Evolutionary conservation across 2,329 filamentous ascomycete species (phyloP).

Genomic region (Metarhizium robertsii): DNA sequence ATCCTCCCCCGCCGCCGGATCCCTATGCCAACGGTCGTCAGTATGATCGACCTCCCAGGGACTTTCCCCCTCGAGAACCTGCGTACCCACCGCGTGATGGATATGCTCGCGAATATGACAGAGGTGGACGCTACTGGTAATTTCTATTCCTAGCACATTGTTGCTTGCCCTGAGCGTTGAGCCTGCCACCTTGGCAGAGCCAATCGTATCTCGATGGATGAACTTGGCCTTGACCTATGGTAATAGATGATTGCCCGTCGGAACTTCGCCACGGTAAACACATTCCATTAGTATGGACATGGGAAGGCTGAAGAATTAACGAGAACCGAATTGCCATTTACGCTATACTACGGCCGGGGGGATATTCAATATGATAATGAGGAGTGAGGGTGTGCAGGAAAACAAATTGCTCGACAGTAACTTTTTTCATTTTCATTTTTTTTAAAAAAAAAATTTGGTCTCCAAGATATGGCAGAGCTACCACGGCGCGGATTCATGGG

Average conservation of each 20-base stretch:
- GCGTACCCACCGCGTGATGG: conserved; percentile 29
- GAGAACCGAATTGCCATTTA: background rate
- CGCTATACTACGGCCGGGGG: background rate
- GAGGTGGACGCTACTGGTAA: conserved; percentile 43
- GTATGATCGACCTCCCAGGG: conserved; percentile 47
- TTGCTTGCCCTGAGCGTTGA: background rate
- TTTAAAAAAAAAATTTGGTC: background rate
- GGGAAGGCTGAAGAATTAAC: background rate
- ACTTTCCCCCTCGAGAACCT: conserved; percentile 36
- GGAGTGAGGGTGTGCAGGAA: background rate
- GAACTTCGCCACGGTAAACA: background rate
- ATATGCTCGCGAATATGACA: conserved; percentile 39
- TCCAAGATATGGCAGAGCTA: background rate
- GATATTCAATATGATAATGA: background rate
- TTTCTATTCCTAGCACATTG: conserved; percentile 14
- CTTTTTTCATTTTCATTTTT: background rate
- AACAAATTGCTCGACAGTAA: background rate
- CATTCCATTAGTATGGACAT: background rate
- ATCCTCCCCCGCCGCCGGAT: conserved; percentile 55
- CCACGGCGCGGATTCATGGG: background rate
- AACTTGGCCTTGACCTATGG: conserved; percentile 25
- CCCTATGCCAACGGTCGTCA: conserved; percentile 49
- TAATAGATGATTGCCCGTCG: conserved; percentile 21
- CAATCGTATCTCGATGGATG: conserved; percentile 10
- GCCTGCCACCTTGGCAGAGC: conserved; percentile 2